A percentile compares a stretch with the other conserved stretches of the same genome.
These are phyloP conservation scores for Elaeagnus macrophylla DNA, from an alignment of 306 rosid genomes.

Conservation along the genomic window DNA sequence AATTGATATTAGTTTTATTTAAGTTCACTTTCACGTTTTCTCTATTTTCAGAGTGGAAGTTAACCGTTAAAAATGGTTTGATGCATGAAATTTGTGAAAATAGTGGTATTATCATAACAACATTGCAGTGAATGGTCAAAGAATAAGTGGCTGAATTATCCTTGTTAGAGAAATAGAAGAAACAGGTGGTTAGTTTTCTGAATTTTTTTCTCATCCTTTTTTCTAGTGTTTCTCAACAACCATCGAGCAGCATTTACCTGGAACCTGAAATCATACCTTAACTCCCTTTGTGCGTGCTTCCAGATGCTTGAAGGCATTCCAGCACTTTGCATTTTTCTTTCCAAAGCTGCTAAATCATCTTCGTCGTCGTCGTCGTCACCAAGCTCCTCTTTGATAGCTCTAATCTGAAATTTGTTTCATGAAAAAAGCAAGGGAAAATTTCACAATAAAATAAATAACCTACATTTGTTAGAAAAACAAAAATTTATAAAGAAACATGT, in stretches of 20 bases:
- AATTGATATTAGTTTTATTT: no score
- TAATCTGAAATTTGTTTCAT: slow-evolving; percentile 54
- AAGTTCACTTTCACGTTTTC: no score
- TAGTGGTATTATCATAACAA: no score
- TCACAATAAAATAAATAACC: not conserved
- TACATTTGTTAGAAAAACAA: not conserved
- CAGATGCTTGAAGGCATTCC: slow-evolving; percentile 92
- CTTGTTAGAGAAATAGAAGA: slow-evolving; percentile 2
- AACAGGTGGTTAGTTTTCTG: not conserved
- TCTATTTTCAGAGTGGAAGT: no score
- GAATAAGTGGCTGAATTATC: no score
- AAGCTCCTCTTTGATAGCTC: slow-evolving; percentile 98
- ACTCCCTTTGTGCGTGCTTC: slow-evolving; percentile 90
- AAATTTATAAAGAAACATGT: not conserved
- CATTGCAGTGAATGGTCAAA: no score
- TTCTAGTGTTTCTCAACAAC: no score
- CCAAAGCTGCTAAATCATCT: slow-evolving; percentile 80
- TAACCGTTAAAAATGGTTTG: no score
- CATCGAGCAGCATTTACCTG: no score
- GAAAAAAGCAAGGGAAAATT: slow-evolving; percentile 16
- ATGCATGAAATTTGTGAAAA: no score
- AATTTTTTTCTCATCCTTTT: not conserved
- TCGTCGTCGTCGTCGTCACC: slow-evolving; percentile 97
- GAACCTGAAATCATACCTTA: slow-evolving; percentile 42
- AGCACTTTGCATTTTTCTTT: slow-evolving; percentile 94